phyloP scores from a whole-genome alignment of 2,329 filamentous ascomycete genomes.

The Sclerotinia spermophila region DNA sequence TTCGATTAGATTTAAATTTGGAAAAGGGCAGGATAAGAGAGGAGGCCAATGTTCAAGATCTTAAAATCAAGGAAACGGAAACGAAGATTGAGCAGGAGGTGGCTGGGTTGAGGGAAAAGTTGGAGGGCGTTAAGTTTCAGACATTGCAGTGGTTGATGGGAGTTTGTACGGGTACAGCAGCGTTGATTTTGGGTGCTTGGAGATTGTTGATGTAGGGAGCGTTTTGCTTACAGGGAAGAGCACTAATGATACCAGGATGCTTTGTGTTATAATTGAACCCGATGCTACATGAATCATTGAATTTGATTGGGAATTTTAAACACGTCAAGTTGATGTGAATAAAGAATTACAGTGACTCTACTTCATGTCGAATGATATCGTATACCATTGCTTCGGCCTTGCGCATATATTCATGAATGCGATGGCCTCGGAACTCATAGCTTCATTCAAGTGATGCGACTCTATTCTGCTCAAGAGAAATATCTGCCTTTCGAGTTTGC shows the following conservation, averaged over 20 bases:
- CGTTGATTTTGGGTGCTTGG: slow-evolving; percentile 66
- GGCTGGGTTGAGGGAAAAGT: slow-evolving; percentile 80
- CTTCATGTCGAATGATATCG: not conserved
- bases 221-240: not conserved
- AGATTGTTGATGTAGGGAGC: slow-evolving; percentile 58
- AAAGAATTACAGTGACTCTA: not conserved
- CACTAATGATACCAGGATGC: slow-evolving; percentile 1
- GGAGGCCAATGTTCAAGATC: slow-evolving; percentile 92
- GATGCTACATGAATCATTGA: not conserved
- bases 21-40: slow-evolving; percentile 96
- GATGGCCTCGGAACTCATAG: no score
- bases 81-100: slow-evolving; percentile 98
- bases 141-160: slow-evolving; percentile 98
- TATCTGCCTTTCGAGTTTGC: not conserved
- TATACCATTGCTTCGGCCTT: not conserved
- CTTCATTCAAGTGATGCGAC: not conserved
- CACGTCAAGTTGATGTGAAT: not conserved
- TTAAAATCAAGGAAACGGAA: slow-evolving; percentile 98
- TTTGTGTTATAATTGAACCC: slow-evolving; percentile 3
- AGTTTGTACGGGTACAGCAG: slow-evolving; percentile 66
- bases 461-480: not conserved
- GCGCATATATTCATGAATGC: not conserved
- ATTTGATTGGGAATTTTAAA: not conserved
- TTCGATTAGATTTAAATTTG: slow-evolving; percentile 87
- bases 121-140: slow-evolving; percentile 97